These are phyloP conservation scores for Myriosclerotinia duriaeana DNA, from an alignment of 2,329 filamentous ascomycete genomes.

Conservation along the genomic window DNA sequence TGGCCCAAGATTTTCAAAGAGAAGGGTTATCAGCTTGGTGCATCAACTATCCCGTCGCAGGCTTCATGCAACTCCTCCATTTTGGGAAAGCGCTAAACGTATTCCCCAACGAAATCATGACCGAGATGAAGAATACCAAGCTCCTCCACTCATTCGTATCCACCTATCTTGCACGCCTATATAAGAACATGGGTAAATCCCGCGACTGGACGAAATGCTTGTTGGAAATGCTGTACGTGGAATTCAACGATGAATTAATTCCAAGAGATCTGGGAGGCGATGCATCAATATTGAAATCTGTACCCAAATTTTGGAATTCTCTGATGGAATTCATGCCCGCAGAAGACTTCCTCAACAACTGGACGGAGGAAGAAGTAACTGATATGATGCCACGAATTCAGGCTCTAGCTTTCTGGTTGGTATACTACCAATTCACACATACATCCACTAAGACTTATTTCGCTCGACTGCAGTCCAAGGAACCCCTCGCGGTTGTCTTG, in stretches of 20 bases:
- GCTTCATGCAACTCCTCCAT: not conserved
- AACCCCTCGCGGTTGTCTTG: not conserved
- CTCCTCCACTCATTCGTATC: not conserved
- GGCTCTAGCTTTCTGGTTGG: conserved; percentile 2
- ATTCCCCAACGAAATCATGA: not conserved
- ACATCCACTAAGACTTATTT: not conserved
- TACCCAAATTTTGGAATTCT: not conserved
- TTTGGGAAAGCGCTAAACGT: not conserved
- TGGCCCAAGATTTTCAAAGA: not conserved
- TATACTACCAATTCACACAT: not conserved
- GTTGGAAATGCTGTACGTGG: not conserved
- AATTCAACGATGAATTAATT: not conserved
- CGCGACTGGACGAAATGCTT: not conserved
- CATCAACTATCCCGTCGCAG: not conserved
- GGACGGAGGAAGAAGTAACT: not conserved
- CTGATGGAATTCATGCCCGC: not conserved
- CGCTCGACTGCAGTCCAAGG: not conserved
- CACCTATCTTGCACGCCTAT: not conserved
- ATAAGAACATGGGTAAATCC: not conserved
- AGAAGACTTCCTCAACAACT: not conserved
- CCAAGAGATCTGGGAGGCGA: not conserved
- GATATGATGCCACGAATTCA: conserved; percentile 9
- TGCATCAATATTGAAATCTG: not conserved
- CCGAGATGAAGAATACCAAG: not conserved
- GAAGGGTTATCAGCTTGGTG: not conserved